Conservation (phyloP, 1,284 basidiomycete genomes). For the Pseudozyma sp. region DNA sequence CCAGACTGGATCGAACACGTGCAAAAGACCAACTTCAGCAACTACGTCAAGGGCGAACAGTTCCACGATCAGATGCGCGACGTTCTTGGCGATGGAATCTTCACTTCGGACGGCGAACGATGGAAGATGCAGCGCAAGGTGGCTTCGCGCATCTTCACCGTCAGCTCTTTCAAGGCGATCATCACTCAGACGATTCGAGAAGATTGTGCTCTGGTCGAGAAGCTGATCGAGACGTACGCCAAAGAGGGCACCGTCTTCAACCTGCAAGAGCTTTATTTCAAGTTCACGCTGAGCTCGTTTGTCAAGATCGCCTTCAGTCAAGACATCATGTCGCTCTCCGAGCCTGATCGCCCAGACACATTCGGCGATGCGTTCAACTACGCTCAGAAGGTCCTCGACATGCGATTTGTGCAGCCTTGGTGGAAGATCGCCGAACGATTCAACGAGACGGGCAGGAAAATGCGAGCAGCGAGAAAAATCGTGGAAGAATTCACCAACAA, state of each 20-base stretch:
- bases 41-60: constrained; percentile 15
- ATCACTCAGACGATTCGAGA: constrained; percentile 12
- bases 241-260: constrained; percentile 9
- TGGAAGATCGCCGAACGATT: constrained; percentile 20
- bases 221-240: constrained; percentile 4
- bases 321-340: constrained; percentile 10
- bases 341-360: constrained; percentile 1
- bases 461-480: constrained; percentile 3
- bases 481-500: constrained; percentile 8
- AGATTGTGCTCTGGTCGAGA: constrained; percentile 5
- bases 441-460: constrained; percentile 8
- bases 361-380: constrained; percentile 26
- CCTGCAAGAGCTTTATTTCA: constrained; percentile 24
- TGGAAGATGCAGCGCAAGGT: constrained; percentile 32
- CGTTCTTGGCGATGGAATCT: constrained; percentile 35
- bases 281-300: constrained; percentile 27
- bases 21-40: constrained; percentile 26
- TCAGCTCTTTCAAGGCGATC: constrained; percentile 16
- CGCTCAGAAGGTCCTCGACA: constrained; percentile 19
- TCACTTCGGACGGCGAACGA: constrained; percentile 18
- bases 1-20: constrained; percentile 33
- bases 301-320: constrained; percentile 28
- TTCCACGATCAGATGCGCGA: constrained; percentile 15
- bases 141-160: constrained; percentile 18
- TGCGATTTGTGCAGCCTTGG: constrained; percentile 20